Percentiles rank a stretch among this genome's conserved stretches.
phyloP scores from a whole-genome alignment of 148 eudicot species.

The Cornus controversa region DNA sequence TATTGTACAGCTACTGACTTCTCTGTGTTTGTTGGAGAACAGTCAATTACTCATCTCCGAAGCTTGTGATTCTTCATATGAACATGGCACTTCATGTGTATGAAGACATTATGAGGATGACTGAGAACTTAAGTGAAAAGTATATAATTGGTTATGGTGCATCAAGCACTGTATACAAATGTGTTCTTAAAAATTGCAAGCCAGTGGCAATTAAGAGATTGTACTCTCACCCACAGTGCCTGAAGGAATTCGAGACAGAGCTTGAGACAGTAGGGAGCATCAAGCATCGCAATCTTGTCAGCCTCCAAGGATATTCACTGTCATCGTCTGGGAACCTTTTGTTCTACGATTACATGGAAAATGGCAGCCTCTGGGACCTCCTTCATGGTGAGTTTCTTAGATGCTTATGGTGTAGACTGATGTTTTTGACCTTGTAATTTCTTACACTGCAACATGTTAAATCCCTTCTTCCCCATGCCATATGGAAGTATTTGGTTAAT shows the following conservation, averaged over 20 bases:
- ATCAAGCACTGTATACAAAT: constrained; percentile 95
- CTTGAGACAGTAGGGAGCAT: constrained; percentile 94
- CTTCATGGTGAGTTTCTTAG: constrained; percentile 70
- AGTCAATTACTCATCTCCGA: constrained; percentile 81
- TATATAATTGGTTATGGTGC: constrained; percentile 93
- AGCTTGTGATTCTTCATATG: constrained; percentile 97
- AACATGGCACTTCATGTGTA: constrained; percentile 98
- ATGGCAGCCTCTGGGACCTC: constrained; percentile 96
- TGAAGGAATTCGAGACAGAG: constrained; percentile 97
- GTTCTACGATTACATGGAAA: constrained; percentile 98
- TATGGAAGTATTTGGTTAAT: not conserved
- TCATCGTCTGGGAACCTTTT: constrained; percentile 91
- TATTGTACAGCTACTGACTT: not conserved
- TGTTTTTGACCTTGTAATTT: not conserved
- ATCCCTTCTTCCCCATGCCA: not conserved
- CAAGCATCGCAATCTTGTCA: constrained; percentile 87
- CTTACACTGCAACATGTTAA: not conserved
- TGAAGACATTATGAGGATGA: constrained; percentile 99
- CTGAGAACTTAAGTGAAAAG: constrained; percentile 94
- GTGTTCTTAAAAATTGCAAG: constrained; percentile 92
- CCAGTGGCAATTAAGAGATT: constrained; percentile 92
- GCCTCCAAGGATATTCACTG: constrained; percentile 95
- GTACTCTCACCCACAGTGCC: constrained; percentile 71
- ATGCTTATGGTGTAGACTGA: not conserved
- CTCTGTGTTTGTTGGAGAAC: constrained; percentile 11